Base-by-base conservation (phyloP, 2,329 filamentous ascomycete genomes). In the Penicillium freii region DNA sequence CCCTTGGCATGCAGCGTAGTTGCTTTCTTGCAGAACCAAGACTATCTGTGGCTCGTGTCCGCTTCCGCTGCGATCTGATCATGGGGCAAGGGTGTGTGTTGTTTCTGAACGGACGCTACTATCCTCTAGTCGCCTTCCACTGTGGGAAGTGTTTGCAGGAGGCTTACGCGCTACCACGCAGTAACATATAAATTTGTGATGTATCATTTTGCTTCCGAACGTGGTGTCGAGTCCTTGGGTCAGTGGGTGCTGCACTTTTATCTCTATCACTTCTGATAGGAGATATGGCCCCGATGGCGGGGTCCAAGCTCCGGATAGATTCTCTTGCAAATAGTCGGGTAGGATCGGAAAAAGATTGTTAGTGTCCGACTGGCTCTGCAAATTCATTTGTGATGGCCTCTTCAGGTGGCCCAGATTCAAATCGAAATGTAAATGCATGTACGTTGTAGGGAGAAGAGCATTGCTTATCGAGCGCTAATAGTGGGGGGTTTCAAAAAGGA, bases 211-310 rank as follows among this genome's bases (percentile, higher is more conserved):
- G 27, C 1, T 52, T 53, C 21, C 10, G 8, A 56, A 40, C 40
- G 21, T 52, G 45, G 27, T 48, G 19, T 27, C 27, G 33, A 51
- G 31, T 48, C 36, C 19, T 56, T 48, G 42, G 54, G 56, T 58
- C 44, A 31, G 53, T 60, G 52, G 29, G 48, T 46, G 38, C 54
- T 52, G 51, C 53, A 63, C 50, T 55, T 54, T 47, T 51, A 43
- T 60, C 56, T 57, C 58, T 56, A 54, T 53, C 47, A 43, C 56
- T 44, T 56, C 42, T 64, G 60, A 65, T 65, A 64, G 52, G 57
- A 62, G 56, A 38, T 48, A 38, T 43, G 29, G 21, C 13, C 39
- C 17, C 11, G 21, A 31, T 45, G 39, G 54, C 54, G 58, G 54
- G 62, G 63, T 60, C 63, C 57, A 61, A 62, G 58, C 58, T 64